Evolutionary conservation across 495 filamentous ascomycete species (phyloP), one percentile per base, ranked within the genome.

Genomic region (Apiosordaria backusii): DNA sequence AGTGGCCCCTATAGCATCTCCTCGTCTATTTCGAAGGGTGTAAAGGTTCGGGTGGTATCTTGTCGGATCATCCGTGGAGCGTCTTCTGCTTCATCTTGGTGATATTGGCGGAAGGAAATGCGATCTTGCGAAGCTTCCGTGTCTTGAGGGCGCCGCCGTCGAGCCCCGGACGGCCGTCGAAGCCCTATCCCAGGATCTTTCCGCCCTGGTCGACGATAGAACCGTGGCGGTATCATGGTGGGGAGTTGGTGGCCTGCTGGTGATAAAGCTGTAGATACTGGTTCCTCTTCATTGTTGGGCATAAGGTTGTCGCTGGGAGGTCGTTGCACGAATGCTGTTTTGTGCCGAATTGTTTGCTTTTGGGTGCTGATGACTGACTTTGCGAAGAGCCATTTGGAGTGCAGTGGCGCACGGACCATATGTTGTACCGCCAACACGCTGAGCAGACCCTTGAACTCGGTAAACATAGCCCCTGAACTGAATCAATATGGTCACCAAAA

Each of bases 141-240:
- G 79, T 78, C 74, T 84, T 85, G 53, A 84, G 73, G 4, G 80
- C 75, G 21, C 79, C 79, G 50, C 81, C 82, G 67, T 84, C 72
- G 65, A 77, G 84, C 13, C 79, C 81, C 15, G 76, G 64, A 57
- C 80, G 81, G 61, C 80, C 79, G 66, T 84, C 84, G 75, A 75
- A 80, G 57, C 81, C 81, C 45, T 77, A 77, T 22, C 81, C 81
- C 62, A 85, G 79, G 60, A 84, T 75, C 65, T 83, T 84, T 57
- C 83, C 81, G 57, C 82, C 82, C 53, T 82, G 80, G 57, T 82
- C 82, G 62, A 83, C 77, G 74, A 84, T 80, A 55, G 76, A 77
- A 18, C 81, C 82, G 72, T 83, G 82, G 65, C 80, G 79, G 70
- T 80, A 81, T 70, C 75, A 77, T 25, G 84, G 81, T 24, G 81